These are phyloP conservation scores for Fusarium sulawesiense DNA, from an alignment of 2,329 filamentous ascomycete species.

Conservation along the genomic window DNA sequence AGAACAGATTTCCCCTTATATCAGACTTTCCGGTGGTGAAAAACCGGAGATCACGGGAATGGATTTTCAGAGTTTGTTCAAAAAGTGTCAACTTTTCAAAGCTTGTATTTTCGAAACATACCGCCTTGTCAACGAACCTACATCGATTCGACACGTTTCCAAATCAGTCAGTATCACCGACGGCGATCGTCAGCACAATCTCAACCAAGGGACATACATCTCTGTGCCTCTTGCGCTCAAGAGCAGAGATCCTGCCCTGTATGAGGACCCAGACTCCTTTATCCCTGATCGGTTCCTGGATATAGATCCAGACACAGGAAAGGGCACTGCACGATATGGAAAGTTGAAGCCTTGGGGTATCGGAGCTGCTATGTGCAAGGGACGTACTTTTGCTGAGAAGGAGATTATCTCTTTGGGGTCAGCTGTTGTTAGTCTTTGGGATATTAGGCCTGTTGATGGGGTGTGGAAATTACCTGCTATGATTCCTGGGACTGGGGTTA, in stretches of 20 bases:
- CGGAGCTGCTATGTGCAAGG: constrained; percentile 41
- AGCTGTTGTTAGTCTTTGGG: constrained; percentile 33
- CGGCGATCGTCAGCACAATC: constrained; percentile 19
- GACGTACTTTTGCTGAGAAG: constrained; percentile 43
- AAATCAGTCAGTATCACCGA: constrained; percentile 26
- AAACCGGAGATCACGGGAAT: constrained; percentile 25
- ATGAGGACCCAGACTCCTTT: constrained; percentile 32
- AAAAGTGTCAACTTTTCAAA: constrained; percentile 37
- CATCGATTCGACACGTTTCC: constrained; percentile 35
- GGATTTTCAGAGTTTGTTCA: constrained; percentile 19
- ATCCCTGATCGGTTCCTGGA: constrained; percentile 40
- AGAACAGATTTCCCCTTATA: constrained; percentile 23
- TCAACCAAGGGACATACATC: constrained; percentile 36
- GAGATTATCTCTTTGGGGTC: constrained; percentile 34
- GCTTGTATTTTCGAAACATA: constrained; percentile 41
- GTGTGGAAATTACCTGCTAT: constrained; percentile 27
- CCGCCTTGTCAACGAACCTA: constrained; percentile 33
- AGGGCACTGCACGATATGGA: constrained; percentile 30
- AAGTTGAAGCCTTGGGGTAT: constrained; percentile 40
- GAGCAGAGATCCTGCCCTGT: constrained; percentile 32
- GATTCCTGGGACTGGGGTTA: constrained; percentile 29
- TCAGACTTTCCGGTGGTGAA: neutral
- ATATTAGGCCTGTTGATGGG: constrained; percentile 18
- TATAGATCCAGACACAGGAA: constrained; percentile 18
- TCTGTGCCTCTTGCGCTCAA: constrained; percentile 29